A percentile compares a stretch with the other conserved stretches of the same genome.
Conservation (phyloP, 768 basidiomycete genomes). For the Termitomyces sp. region DNA sequence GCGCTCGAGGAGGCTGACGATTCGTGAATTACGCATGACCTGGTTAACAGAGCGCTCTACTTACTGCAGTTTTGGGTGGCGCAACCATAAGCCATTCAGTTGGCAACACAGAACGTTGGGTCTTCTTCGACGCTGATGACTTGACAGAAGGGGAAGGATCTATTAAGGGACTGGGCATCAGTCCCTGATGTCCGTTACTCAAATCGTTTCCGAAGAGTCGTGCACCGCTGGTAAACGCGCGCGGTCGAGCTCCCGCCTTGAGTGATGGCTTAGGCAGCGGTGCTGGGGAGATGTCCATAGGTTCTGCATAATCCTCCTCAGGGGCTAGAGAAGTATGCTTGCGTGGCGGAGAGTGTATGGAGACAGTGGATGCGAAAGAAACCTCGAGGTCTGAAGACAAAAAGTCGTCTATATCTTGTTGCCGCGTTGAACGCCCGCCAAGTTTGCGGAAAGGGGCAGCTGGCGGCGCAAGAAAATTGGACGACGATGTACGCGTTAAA, state of each 20-base stretch:
- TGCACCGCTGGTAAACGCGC: constrained; percentile 60
- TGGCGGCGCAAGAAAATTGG: constrained; percentile 40
- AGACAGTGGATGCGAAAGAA: constrained; percentile 81
- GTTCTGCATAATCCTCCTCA: constrained; percentile 46
- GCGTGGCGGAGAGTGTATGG: constrained; percentile 65
- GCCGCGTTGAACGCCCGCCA: constrained; percentile 35
- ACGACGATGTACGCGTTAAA: constrained; percentile 34
- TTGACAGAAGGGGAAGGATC: constrained; percentile 26
- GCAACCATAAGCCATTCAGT: constrained; percentile 47
- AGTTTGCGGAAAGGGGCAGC: constrained; percentile 43
- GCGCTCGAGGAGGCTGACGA: constrained; percentile 32
- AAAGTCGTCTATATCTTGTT: constrained; percentile 59
- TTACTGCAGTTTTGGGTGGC: constrained; percentile 21
- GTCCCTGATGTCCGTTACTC: constrained; percentile 41
- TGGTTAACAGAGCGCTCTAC: constrained; percentile 1
- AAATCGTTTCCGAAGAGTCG: constrained; percentile 72
- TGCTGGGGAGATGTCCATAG: constrained; percentile 83
- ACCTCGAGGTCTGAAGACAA: constrained; percentile 74
- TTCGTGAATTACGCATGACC: background rate
- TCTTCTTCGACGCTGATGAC: constrained; percentile 38
- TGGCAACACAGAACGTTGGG: constrained; percentile 60
- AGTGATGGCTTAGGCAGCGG: constrained; percentile 27
- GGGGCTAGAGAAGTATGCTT: constrained; percentile 39
- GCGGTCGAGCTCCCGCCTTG: constrained; percentile 41
- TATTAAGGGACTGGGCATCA: constrained; percentile 26